These are phyloP conservation scores for Aphanomyces cochlioides DNA, from an alignment of 352 stramenopile genomes.

Conservation along the genomic window DNA sequence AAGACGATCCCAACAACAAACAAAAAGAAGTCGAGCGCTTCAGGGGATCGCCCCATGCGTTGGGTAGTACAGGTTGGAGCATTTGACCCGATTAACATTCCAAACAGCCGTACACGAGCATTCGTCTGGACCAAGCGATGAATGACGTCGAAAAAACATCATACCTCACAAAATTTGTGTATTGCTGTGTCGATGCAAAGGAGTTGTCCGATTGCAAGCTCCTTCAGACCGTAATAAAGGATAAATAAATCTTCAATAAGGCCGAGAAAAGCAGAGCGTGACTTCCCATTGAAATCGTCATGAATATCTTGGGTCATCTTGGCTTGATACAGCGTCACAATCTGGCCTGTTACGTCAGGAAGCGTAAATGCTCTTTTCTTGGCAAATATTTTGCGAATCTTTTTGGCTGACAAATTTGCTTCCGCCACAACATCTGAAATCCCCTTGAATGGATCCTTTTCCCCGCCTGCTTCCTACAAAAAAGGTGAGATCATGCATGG, in stretches of 20 bases:
- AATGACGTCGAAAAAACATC: conserved; percentile 16
- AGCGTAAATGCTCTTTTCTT: conserved; percentile 72
- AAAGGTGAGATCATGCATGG: background rate
- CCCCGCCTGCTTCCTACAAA: background rate
- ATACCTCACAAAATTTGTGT: conserved; percentile 53
- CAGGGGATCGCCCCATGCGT: conserved; percentile 39
- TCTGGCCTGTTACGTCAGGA: conserved; percentile 67
- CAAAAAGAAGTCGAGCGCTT: conserved; percentile 76
- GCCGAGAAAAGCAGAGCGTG: conserved; percentile 54
- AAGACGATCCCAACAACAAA: conserved; percentile 73
- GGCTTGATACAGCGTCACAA: conserved; percentile 71
- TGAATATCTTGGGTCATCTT: conserved; percentile 79
- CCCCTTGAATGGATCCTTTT: conserved; percentile 31
- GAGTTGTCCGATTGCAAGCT: conserved; percentile 72
- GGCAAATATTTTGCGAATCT: conserved; percentile 67
- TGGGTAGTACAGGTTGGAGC: conserved; percentile 63
- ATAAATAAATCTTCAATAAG: conserved; percentile 84
- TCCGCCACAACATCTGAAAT: conserved; percentile 77
- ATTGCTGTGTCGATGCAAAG: conserved; percentile 74
- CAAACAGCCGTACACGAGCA: conserved; percentile 60
- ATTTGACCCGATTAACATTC: conserved; percentile 60
- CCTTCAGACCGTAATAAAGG: conserved; percentile 73
- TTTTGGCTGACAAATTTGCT: conserved; percentile 61
- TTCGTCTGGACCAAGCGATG: conserved; percentile 42
- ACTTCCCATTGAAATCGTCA: conserved; percentile 57